Base-by-base conservation (phyloP, 73 alveolate species). In the Paraurostyla sp. region DNA sequence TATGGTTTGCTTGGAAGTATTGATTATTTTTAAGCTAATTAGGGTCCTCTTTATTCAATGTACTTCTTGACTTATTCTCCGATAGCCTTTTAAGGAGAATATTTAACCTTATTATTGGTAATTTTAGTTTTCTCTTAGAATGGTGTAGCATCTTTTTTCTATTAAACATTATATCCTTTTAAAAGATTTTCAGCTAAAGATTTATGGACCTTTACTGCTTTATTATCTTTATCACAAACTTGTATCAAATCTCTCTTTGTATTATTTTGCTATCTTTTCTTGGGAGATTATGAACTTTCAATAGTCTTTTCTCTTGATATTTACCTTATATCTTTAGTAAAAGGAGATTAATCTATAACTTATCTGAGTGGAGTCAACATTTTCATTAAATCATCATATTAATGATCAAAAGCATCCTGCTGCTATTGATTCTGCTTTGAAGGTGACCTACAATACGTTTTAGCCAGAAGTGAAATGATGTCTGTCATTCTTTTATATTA, bases 401-500 rank as follows among this genome's bases (percentile, higher is more conserved):
- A 32, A 23, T 45, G 80, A 62, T 62, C 80, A 35, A 35, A 20
- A 46, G 58, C 58, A 6, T 22, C 35, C 50, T 13, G 80, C 16
- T 32, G 29, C 20, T 62, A 35, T 29, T 62, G 20, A 29, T 27
- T 6, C 62, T 6, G 38, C 22, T 15, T 15, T 46, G 58, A 11
- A 35, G 83, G 62, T 20, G 62, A 11, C 23, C 35, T 45, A 3
- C 41, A n/a, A 27, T 73, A 73, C 27, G 56, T n/a, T 23, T 45
- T 48, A 45, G 87, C 87, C 20, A 73, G 32, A 9, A n/a, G 36
- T 29, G 50, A 45, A 6, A 73, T 16, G 11, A 73, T 13, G 35
- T 73, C 87, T 45, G 87, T 73, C 87, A 73, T 73, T 62, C 13
- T 18, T 6, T 36, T 18, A 40, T 15, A 60, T 29, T 27, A 9